phyloP scores from a whole-genome alignment of 495 filamentous ascomycete genomes.

The Hyaloscypha hepaticicola region DNA sequence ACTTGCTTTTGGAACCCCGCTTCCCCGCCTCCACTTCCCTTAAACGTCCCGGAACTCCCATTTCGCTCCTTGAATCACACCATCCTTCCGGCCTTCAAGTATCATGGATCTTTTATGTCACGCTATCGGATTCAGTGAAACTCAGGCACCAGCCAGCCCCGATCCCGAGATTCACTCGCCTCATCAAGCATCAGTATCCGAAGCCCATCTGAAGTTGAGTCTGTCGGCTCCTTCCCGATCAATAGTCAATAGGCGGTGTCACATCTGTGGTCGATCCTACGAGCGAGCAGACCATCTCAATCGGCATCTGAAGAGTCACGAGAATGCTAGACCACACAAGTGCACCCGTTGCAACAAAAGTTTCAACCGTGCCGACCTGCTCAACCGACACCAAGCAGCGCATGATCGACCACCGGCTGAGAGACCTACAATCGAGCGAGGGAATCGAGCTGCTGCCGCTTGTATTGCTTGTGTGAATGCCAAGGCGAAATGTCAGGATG shows the following conservation, averaged over 20 bases:
- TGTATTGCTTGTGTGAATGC: neutral
- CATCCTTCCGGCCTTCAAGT: neutral
- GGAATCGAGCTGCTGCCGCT: neutral
- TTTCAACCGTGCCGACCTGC: slow-evolving; percentile 47
- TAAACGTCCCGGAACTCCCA: neutral
- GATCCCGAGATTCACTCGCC: neutral
- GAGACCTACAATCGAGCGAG: neutral
- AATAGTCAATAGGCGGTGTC: slow-evolving; percentile 32
- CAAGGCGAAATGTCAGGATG: slow-evolving; percentile 45
- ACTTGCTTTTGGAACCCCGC: neutral
- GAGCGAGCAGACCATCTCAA: slow-evolving; percentile 20
- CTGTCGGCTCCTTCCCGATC: neutral
- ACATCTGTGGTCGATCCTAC: slow-evolving; percentile 35
- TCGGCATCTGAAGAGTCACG: slow-evolving; percentile 19
- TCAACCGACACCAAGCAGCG: neutral
- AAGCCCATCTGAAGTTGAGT: neutral
- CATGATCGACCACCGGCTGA: neutral
- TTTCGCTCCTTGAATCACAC: neutral
- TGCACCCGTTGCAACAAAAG: slow-evolving; percentile 55
- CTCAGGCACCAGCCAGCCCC: neutral
- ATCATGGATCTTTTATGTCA: neutral
- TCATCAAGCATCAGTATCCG: neutral
- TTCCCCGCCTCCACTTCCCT: neutral
- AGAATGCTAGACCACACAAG: slow-evolving; percentile 15
- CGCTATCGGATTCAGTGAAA: neutral